Evolutionary conservation across 805 yeast genomes (phyloP), one percentile per base, ranked within the genome.

Genomic region (Torulaspora microellipsoides): DNA sequence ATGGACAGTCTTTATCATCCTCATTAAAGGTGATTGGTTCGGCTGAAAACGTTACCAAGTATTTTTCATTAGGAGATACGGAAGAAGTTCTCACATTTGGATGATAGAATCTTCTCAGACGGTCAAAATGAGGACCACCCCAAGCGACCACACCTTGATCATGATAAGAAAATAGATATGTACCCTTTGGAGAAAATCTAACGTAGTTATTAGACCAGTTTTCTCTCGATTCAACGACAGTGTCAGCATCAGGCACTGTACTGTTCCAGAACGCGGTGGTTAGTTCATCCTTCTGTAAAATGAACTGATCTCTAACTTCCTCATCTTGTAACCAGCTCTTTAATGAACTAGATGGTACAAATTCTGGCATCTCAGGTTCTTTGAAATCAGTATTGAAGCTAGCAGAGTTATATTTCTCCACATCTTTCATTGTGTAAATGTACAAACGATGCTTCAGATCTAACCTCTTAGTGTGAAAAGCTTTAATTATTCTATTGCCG

Each of bases 101-200:
- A 64, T 93, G 99, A 48, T 81, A 75, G 62, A 85, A 88, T 67
- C 88, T 82, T 57, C 76, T 79, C 55, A 88, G 71, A 57, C 85
- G 76, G 51, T 76, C 79, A 62, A 88, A 88, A 37, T 77, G 73
- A 43, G 78, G 77, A 49, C 98, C 97, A 62, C 98, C 99, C 95
- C 97, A 93, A 23, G 91, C 78, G 65, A 88, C 95, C 45, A 89
- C 81, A 74, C 98, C 98, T 68, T 87, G 95, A 40, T 88, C 88
- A 68, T 91, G 97, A 56, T 89, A 75, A 1, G 97, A 83, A 56
- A 86, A 80, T 52, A 91, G 68, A 61, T 80, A 90, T 10, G 91
- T 81, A 66, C 99, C 99, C 68, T 81, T 81, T 61, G 97, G 96
- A 38, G 98, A 88, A 72, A 89, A 91, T 64, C 82, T 81, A 57